Evolutionary conservation across 768 basidiomycete species (phyloP), one percentile per base, ranked within the genome.

Genomic region (Mycena olivaceomarginata): DNA sequence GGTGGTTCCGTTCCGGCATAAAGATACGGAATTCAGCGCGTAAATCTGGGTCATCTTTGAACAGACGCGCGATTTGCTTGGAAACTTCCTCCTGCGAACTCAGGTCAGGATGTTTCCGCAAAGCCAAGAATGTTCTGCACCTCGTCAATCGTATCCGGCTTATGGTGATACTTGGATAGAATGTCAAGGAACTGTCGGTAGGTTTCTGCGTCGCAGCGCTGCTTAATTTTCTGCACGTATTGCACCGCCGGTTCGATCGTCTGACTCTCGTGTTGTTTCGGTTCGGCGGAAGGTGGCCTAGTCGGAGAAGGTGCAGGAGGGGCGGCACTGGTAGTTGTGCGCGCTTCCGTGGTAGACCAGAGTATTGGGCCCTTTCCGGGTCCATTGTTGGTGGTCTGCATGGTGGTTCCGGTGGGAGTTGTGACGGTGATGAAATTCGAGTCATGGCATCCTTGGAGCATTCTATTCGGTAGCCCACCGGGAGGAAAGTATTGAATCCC

Each of bases 401-500:
- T 88, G 22, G 88, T 91, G 7, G 90, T 93, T 2, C 95, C 95
- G 0, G 90, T 88, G 2, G 95, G 95, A 0, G 95, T 95, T 0
- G 94, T 95, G 45, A 96, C 95, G 1, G 93, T 95, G 82, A 96
- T 95, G 79, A 90, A 88, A 45, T 91, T 90, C 45, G 90, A 86
- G 72, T 94, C 91, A n/a, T 90, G 87, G 90, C 85, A 80, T 95
- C 93, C 43, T 87, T 87, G 16, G 90, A 90, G 80, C 93, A 94
- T 79, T 98, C 97, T 84, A 99, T 99, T 64, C 96, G 94, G 83
- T 99, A 99, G 18, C 98, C 98, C 25, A 92, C 90, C 4, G 98
- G 98, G 13, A 99, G 91, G 86, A 99, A 99, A 0, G 97, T 98
- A 86, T 99, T 99, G 91, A 99, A 99, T 12, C 98, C 98, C 85